These are phyloP conservation scores for Cryptosporidium sp. DNA, from an alignment of 169 alveolate genomes.

Conservation along the genomic window DNA sequence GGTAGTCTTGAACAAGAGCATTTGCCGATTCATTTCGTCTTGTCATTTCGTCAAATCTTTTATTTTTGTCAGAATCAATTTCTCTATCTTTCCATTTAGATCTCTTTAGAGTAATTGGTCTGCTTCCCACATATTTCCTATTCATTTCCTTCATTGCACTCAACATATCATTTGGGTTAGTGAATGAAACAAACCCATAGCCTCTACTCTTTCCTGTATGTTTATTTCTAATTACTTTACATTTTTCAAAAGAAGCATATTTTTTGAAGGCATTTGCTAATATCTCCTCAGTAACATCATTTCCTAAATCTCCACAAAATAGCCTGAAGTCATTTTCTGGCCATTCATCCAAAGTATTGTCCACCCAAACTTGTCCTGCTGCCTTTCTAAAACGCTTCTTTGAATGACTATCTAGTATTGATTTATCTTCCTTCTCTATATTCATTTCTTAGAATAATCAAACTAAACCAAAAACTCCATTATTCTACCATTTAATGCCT, in stretches of 20 bases:
- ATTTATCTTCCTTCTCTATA: neutral
- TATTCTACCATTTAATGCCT: neutral
- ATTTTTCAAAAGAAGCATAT: slow-evolving; percentile 93
- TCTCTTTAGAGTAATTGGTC: slow-evolving; percentile 93
- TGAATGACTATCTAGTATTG: neutral
- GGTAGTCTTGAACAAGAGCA: slow-evolving; percentile 1
- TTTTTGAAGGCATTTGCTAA: slow-evolving; percentile 95
- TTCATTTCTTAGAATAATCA: neutral
- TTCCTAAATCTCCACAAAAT: slow-evolving; percentile 97
- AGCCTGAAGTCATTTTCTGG: slow-evolving; percentile 96
- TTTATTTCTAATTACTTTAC: slow-evolving; percentile 92
- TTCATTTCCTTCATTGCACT: slow-evolving; percentile 95
- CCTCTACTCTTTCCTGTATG: slow-evolving; percentile 96
- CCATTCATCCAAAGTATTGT: slow-evolving; percentile 97
- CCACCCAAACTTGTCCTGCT: slow-evolving; percentile 97
- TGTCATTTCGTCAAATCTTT: slow-evolving; percentile 49
- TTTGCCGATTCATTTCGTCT: slow-evolving; percentile 1
- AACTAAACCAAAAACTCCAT: neutral
- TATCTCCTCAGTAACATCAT: slow-evolving; percentile 97
- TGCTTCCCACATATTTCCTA: slow-evolving; percentile 94
- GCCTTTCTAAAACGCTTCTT: slow-evolving; percentile 92
- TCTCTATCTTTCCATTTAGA: slow-evolving; percentile 95
- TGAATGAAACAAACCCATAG: slow-evolving; percentile 94
- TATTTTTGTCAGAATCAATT: slow-evolving; percentile 84
- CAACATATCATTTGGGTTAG: slow-evolving; percentile 92